These are phyloP conservation scores for Vigna trinervia DNA, from an alignment of 306 rosid genomes.

Conservation along the genomic window DNA sequence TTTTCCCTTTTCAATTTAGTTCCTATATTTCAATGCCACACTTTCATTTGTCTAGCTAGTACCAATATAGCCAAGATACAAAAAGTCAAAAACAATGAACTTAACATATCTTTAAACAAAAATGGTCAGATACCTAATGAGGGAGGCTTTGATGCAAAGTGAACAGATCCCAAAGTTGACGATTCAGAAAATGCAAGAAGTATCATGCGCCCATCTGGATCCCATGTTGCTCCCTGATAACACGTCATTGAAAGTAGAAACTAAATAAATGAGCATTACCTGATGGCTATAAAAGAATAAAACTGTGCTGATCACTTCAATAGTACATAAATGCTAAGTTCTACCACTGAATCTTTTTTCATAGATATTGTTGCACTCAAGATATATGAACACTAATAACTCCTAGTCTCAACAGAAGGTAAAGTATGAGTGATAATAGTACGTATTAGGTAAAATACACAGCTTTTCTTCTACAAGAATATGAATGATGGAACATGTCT, in stretches of 20 bases:
- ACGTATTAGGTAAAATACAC: too few species aligned
- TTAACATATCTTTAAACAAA: conserved; percentile 36
- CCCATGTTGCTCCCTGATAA: conserved; percentile 93
- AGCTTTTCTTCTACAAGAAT: neutral
- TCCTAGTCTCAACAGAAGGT: too few species aligned
- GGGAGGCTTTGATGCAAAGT: conserved; percentile 98
- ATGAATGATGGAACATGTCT: neutral
- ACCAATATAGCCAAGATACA: conserved; percentile 26
- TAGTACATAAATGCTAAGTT: neutral
- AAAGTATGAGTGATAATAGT: too few species aligned
- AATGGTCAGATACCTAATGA: conserved; percentile 66
- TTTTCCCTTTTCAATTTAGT: conserved; percentile 22
- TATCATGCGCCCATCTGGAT: conserved; percentile 93
- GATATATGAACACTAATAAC: too few species aligned
- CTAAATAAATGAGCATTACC: conserved; percentile 17
- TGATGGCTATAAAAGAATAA: conserved; percentile 18
- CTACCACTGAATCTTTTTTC: neutral
- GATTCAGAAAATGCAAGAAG: conserved; percentile 89
- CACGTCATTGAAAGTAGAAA: conserved; percentile 38
- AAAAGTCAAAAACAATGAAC: neutral
- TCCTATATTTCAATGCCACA: conserved; percentile 21
- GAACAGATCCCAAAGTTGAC: conserved; percentile 88
- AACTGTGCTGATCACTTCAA: neutral
- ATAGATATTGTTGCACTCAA: neutral
- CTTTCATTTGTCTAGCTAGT: conserved; percentile 9